phyloP scores from a whole-genome alignment of 2,329 filamentous ascomycete species.

The Nannizziopsis barbatae region DNA sequence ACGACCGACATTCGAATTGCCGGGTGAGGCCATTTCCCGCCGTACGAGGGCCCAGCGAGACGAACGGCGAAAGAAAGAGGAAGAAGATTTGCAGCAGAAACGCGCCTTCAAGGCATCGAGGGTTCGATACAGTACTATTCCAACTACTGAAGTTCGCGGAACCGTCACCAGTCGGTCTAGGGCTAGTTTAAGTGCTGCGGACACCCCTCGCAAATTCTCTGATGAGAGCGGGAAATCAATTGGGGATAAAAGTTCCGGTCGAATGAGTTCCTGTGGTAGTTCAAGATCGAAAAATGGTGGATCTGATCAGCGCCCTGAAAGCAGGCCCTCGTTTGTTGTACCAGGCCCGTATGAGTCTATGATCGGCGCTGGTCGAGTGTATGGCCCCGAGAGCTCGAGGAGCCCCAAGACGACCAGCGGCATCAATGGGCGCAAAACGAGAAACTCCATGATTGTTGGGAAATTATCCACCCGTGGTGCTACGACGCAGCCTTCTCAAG shows the following conservation, averaged over 20 bases:
- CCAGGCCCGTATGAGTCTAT: conserved; percentile 1
- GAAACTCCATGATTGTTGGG: conserved; percentile 14
- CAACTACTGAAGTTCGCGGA: conserved; percentile 31
- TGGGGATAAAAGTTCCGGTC: conserved; percentile 5
- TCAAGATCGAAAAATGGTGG: conserved; percentile 6
- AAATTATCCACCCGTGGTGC: conserved; percentile 11
- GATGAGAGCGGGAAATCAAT: background rate
- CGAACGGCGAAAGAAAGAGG: conserved; percentile 38
- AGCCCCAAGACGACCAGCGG: background rate
- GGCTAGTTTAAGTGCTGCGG: conserved; percentile 17
- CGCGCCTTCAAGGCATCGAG: conserved; percentile 40
- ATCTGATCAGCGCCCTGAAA: conserved; percentile 13
- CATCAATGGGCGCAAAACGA: background rate
- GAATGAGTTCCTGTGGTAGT: conserved; percentile 9
- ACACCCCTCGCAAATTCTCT: background rate
- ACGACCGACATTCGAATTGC: conserved; percentile 40
- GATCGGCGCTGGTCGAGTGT: background rate
- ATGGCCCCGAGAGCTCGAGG: background rate
- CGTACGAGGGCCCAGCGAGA: conserved; percentile 43
- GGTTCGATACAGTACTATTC: conserved; percentile 23
- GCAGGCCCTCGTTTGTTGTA: conserved; percentile 12
- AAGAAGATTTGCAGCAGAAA: conserved; percentile 25
- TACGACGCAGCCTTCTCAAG: conserved; percentile 19
- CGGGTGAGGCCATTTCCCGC: conserved; percentile 43
- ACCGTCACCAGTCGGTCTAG: conserved; percentile 39